A percentile compares a stretch with the other conserved stretches of the same genome.
phyloP scores from a whole-genome alignment of 176 grass and related monocot genomes.

The Themeda triandra region DNA sequence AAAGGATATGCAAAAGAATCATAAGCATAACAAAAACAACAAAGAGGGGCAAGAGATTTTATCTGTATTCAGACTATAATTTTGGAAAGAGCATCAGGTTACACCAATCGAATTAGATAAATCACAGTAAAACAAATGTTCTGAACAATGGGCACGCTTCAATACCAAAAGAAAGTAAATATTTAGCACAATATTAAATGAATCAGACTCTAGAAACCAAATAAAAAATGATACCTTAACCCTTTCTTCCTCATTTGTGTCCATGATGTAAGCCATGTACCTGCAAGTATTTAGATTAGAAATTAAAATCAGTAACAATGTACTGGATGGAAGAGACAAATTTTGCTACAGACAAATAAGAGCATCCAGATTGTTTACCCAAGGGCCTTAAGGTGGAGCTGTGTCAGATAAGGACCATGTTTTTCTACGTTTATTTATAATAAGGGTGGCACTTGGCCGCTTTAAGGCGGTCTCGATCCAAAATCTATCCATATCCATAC shows the following conservation, averaged over 20 bases:
- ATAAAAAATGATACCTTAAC: constrained; percentile 49
- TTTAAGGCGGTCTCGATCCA: not conserved
- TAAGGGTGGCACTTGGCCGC: not conserved
- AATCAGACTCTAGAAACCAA: not conserved
- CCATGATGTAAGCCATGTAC: constrained; percentile 99
- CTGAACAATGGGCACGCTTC: not conserved
- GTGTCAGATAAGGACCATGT: not conserved
- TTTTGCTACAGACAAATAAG: not conserved
- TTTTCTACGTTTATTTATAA: not conserved
- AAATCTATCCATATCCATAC: not conserved
- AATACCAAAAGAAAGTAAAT: not conserved
- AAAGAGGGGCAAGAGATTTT: constrained; percentile 9
- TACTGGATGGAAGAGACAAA: not conserved
- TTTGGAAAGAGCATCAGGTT: not conserved
- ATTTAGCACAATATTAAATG: not conserved
- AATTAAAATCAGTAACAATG: not conserved
- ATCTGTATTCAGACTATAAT: not conserved
- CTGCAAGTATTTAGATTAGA: constrained; percentile 43
- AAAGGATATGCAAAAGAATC: constrained; percentile 4
- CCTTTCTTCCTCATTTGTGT: constrained; percentile 97
- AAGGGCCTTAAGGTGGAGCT: not conserved
- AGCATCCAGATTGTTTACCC: not conserved
- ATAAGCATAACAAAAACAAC: not conserved
- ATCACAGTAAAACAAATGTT: not conserved
- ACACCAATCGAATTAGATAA: not conserved